Base-by-base conservation (phyloP, 2,329 filamentous ascomycete species). In the Cladosporium austrohemisphaericum region DNA sequence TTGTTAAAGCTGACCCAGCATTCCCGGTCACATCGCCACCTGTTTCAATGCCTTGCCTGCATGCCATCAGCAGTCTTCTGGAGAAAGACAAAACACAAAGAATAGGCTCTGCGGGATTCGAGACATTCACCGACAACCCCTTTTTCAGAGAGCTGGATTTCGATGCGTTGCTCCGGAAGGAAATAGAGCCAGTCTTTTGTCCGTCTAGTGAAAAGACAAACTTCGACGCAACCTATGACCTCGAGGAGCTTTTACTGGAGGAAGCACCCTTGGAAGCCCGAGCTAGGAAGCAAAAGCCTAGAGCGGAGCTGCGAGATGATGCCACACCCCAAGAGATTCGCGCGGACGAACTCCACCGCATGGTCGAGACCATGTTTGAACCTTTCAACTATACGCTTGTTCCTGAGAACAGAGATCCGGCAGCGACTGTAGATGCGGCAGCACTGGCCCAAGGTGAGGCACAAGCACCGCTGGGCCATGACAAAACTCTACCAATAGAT, bases 131-230 rank as follows among this genome's bases (percentile, higher is more conserved):
- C 4, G 78, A 88, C 55, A 86, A 96, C 63, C 85, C 90, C 5
- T 97, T 97, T 74, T 98, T 98, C 74, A 79, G 84, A 32, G 73
- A 79, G 2, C 81, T 97, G 57, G 86, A 97, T 64, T 98, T 98
- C 58, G 82, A 81, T 11, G 83, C 84, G 0, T 71, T 98, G 28
- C 88, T 95, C 65, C 77, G 82, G 55, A 97, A 96, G 66, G 83
- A 90, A 63, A 84, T 97, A 36, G 85, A 91, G 59, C 93, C 93
- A 0, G 83, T 97, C 3, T 98, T 98, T 66, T 80, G 86, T 16
- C 93, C 93, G 0, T 95, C 92, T 0, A 91, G 89, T 49, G 93
- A 97, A 41, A 98, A 98, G 78, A 97, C 93, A 3, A 98, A 98
- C 67, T 98, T 98, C 58, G 93, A 98, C 68, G 93, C 93, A 4